phyloP scores from a whole-genome alignment of 1,284 basidiomycete species.

The Rhodotorula sp. region DNA sequence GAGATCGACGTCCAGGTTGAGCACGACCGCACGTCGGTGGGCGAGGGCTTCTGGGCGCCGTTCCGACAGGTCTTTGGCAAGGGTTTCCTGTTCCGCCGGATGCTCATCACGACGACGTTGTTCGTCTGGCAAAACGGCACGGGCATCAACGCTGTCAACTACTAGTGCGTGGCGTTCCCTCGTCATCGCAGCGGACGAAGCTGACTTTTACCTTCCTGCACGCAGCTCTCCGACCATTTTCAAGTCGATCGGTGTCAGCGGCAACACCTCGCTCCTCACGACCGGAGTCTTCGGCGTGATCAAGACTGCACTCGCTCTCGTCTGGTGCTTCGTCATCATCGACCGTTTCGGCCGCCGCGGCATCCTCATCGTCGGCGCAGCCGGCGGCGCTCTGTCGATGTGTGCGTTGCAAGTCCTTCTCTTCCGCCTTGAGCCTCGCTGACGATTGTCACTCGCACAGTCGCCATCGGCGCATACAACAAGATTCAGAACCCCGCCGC shows the following conservation, averaged over 20 bases:
- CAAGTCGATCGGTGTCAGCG: constrained; percentile 59
- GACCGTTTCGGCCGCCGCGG: constrained; percentile 53
- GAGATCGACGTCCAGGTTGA: constrained; percentile 37
- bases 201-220: constrained; percentile 2
- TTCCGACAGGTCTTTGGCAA: constrained; percentile 31
- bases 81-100: constrained; percentile 24
- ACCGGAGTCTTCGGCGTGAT: constrained; percentile 57
- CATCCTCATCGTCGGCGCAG: constrained; percentile 53
- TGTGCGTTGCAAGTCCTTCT: constrained; percentile 24
- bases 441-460: too few species aligned
- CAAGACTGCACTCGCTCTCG: constrained; percentile 48
- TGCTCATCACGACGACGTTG: constrained; percentile 50
- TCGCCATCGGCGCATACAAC: constrained; percentile 44
- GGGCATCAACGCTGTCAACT: constrained; percentile 28
- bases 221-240: constrained; percentile 58
- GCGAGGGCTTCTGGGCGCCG: constrained; percentile 30
- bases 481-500: constrained; percentile 39
- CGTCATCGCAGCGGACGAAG: too few species aligned
- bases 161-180: neutral
- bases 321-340: constrained; percentile 49
- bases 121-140: constrained; percentile 35
- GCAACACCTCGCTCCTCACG: constrained; percentile 54
- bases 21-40: constrained; percentile 35
- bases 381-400: constrained; percentile 54
- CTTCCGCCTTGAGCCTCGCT: too few species aligned